Base-by-base conservation (phyloP, 1,284 basidiomycete species). In the Moniliophthora roreri region DNA sequence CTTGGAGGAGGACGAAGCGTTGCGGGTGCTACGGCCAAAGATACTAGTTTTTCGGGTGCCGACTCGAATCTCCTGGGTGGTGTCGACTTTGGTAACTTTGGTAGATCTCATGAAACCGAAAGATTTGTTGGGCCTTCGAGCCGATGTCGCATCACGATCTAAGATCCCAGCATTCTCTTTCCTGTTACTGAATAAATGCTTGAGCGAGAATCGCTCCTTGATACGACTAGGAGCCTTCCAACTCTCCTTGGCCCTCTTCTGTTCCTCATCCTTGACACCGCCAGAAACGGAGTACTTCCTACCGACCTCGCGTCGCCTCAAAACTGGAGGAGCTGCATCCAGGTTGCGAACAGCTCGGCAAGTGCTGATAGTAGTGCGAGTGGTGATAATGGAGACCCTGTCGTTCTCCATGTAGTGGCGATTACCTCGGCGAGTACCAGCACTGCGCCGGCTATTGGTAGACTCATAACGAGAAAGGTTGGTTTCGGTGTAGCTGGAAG, bases 161-260 rank as follows among this genome's bases (percentile, higher is more conserved):
- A 46, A 32, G 28, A 46, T 46, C 26, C 44, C 44, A 11, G 44
- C 44, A 32, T 32, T 46, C 44, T 46, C 44, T 24, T 46, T 46
- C 44, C 44, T 46, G n/a, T 24, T 24, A 46, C 44, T 46, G n/a
- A 46, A 46, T 6, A 46, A 8, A n/a, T n/a, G n/a, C n/a, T n/a
- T n/a, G 6, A 46, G 16, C 44, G 24, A 24, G 28, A 46, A 46
- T 24, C 44, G 26, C 44, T 46, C 44, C 44, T 46, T 46, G n/a
- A 46, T 8, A 21, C 44, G 26, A 13, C 44, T 46, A 23, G 24
- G 24, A n/a, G 23, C 44, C 7, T 46, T 46, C 44, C 44, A 46
- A 13, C 26, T 32, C 24, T 28, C 18, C 23, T 15, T 46, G 23
- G 13, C 44, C n/a, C 24, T n/a, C 21, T 32, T 24, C 20, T 45